A percentile compares a stretch with the other conserved stretches of the same genome.
Evolutionary conservation across 768 basidiomycete genomes (phyloP).

Genomic region (Infundibulicybe gibba): DNA sequence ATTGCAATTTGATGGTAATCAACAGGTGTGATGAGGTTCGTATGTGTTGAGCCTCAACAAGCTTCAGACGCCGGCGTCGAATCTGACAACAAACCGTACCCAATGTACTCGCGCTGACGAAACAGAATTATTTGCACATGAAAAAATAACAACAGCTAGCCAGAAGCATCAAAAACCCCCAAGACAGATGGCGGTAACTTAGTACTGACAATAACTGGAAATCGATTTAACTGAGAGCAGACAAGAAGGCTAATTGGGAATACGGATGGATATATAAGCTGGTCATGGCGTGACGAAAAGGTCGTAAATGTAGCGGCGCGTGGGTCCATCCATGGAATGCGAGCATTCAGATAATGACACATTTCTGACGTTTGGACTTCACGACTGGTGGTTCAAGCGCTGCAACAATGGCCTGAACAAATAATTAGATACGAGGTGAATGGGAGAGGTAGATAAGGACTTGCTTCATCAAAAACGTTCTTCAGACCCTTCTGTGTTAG

Average conservation of each 20-base stretch:
- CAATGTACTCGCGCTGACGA: too few relatives aligned
- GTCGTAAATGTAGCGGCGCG: conserved; percentile 14
- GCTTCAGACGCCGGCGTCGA: too few relatives aligned
- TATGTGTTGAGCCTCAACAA: too few relatives aligned
- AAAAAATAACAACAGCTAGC: not conserved
- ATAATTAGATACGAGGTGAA: conserved; percentile 4
- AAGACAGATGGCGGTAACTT: conserved; percentile 12
- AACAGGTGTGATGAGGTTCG: not conserved
- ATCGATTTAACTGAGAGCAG: conserved; percentile 35
- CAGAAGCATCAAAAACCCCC: conserved; percentile 13
- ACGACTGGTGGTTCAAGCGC: conserved; percentile 96
- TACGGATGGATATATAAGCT: conserved; percentile 41
- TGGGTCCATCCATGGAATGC: conserved; percentile 13
- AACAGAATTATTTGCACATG: too few relatives aligned
- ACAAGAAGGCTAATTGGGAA: conserved; percentile 26
- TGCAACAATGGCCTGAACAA: conserved; percentile 87
- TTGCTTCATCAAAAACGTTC: conserved; percentile 99
- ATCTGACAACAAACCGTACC: too few relatives aligned
- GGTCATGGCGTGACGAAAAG: conserved; percentile 36
- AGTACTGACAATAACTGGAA: conserved; percentile 18
- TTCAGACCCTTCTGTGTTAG: conserved; percentile 99
- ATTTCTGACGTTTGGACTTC: conserved; percentile 73
- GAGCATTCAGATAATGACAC: conserved; percentile 73
- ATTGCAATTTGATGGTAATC: not conserved
- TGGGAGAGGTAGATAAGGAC: conserved; percentile 23